These are phyloP conservation scores for Chondrus crispus DNA, from an alignment of 23 red algal species.

Conservation along the genomic window DNA sequence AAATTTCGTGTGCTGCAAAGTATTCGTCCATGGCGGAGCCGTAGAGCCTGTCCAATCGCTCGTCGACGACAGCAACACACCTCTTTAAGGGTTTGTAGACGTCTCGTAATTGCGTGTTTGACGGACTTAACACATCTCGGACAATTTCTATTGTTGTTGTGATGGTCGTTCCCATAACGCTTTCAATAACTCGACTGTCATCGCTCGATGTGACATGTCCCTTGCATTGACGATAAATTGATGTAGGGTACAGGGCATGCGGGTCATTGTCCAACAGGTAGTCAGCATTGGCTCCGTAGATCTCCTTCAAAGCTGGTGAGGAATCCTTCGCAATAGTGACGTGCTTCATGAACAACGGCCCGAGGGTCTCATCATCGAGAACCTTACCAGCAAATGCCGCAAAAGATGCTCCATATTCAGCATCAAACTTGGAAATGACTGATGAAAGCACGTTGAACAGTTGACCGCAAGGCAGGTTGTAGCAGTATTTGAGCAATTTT, in stretches of 20 bases:
- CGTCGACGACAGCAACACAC: conserved; percentile 63
- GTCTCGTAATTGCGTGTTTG: conserved; percentile 17
- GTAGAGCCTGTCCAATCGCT: conserved; percentile 65
- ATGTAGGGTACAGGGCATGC: conserved; percentile 70
- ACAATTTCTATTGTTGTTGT: conserved; percentile 71
- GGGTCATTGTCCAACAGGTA: conserved; percentile 57
- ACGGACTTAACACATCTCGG: conserved; percentile 54
- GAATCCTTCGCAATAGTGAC: conserved; percentile 31
- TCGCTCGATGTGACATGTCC: conserved; percentile 61
- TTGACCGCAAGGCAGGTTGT: conserved; percentile 56
- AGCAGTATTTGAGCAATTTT: conserved; percentile 72
- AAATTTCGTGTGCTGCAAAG: conserved; percentile 46
- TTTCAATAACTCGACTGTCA: conserved; percentile 51
- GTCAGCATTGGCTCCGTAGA: conserved; percentile 63
- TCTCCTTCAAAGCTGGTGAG: neutral
- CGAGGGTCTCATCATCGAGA: neutral
- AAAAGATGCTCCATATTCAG: neutral
- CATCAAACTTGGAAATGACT: conserved; percentile 4
- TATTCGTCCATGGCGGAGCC: conserved; percentile 24
- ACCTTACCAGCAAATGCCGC: conserved; percentile 37
- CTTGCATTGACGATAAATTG: conserved; percentile 58
- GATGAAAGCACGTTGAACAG: conserved; percentile 7
- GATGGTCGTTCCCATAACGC: conserved; percentile 72
- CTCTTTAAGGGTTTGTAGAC: conserved; percentile 68
- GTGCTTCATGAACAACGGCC: conserved; percentile 45